Base-by-base conservation (phyloP, 495 filamentous ascomycete genomes). In the Schizothecium vesticola region DNA sequence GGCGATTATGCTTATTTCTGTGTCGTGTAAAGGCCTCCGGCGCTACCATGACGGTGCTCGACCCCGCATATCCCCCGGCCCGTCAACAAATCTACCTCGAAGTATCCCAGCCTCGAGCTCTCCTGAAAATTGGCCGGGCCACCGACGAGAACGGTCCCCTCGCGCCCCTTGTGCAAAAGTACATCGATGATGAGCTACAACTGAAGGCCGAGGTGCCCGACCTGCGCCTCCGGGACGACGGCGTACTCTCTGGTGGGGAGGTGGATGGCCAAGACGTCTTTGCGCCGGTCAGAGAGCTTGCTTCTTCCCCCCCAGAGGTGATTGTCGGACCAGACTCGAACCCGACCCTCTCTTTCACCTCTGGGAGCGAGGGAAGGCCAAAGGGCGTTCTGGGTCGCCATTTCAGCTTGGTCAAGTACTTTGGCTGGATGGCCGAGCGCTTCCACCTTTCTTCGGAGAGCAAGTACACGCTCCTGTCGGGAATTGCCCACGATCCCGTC, bases 71-170 rank as follows among this genome's bases (percentile, higher is more conserved):
- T 75, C 95, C 95, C 6, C 90, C 92, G 1, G 91, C 90, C 59
- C 81, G 95, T 59, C 95, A 99, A 75, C 90, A 90, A 70, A 91
- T 97, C 73, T 96, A 95, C 72, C 86, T 98, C 33, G 92, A 97
- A 70, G 94, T 97, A 26, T 90, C 94, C 33, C 85, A 88, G 67
- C 94, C 94, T 11, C 83, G 88, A 56, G 91, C 91, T 23, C 80
- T 97, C 65, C 87, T 97, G 51, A 84, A 88, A 33, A 96, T 98
- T 70, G 88, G 88, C 61, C 90, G 91, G 67, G 93, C 93, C 5
- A 91, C 88, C 2, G 82, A 85, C 70, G 91, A 96, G 76, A 87
- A 89, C 21, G 92, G 92, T 43, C 83, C 85, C 10, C 75, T 96
- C 4, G 87, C 91, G 0, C 83, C 85, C 12, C 79, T 84, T 69